A percentile compares a stretch with the other conserved stretches of the same genome.
phyloP scores from a whole-genome alignment of 75 land plant genomes.

The Adiantum capillusveneris region DNA sequence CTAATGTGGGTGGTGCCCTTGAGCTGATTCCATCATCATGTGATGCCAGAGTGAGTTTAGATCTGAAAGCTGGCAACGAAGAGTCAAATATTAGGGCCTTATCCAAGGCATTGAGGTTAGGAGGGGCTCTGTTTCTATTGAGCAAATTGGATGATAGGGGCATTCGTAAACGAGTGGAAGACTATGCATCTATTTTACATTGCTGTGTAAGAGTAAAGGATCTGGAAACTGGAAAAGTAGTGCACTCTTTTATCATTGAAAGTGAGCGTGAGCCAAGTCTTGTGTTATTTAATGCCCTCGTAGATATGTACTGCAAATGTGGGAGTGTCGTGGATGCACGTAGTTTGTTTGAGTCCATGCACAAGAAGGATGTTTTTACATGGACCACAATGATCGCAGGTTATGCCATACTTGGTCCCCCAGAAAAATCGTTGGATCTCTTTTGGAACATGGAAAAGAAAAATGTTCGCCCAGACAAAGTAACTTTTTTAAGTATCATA shows the following conservation, averaged over 20 bases:
- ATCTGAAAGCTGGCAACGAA: too few species aligned
- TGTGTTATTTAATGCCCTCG: conserved; percentile 40
- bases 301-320: conserved; percentile 55
- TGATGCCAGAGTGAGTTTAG: too few species aligned
- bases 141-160: too few species aligned
- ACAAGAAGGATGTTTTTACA: conserved; percentile 27
- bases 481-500: conserved; percentile 46
- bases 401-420: conserved; percentile 30
- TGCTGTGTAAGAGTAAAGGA: conserved; percentile 38
- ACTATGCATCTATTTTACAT: conserved; percentile 27
- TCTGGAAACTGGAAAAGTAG: conserved; percentile 26
- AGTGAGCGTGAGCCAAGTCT: conserved; percentile 16
- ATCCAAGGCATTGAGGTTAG: too few species aligned
- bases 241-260: conserved; percentile 38
- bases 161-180: conserved; percentile 23
- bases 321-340: conserved; percentile 17
- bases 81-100: too few species aligned
- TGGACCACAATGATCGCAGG: conserved; percentile 53
- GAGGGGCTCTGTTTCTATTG: too few species aligned
- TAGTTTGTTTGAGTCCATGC: conserved; percentile 30
- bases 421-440: conserved; percentile 27
- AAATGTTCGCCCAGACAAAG: conserved; percentile 26
- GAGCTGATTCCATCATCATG: too few species aligned
- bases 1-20: too few species aligned
- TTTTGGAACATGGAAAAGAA: conserved; percentile 16